phyloP scores from a whole-genome alignment of 2,329 filamentous ascomycete genomes.

The Lecanicillium sp. region DNA sequence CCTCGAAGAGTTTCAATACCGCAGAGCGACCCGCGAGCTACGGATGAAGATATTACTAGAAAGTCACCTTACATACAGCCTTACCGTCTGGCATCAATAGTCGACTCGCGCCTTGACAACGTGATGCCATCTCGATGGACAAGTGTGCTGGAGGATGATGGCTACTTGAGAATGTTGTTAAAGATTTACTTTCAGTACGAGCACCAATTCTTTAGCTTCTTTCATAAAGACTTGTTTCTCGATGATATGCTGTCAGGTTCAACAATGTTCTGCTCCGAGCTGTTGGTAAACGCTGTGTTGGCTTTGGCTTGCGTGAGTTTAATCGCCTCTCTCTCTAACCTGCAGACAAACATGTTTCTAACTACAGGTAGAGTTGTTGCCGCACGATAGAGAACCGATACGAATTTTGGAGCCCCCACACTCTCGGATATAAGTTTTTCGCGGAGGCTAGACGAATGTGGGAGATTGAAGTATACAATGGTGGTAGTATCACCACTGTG shows the following conservation, averaged over 20 bases:
- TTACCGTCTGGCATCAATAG: not conserved
- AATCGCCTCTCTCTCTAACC: not conserved
- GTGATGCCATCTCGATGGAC: not conserved
- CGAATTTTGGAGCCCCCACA: constrained; percentile 27
- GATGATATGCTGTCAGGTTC: constrained; percentile 2
- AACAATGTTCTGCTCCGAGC: not conserved
- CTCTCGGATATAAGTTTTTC: constrained; percentile 25
- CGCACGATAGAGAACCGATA: not conserved
- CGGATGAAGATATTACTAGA: not conserved
- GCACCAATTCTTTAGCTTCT: not conserved
- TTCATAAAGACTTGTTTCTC: constrained; percentile 1
- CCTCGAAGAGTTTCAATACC: not conserved
- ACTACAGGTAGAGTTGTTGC: not conserved
- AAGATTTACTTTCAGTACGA: constrained; percentile 2
- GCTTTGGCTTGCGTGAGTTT: constrained; percentile 2
- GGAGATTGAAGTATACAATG: constrained; percentile 19
- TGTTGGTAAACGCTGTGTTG: constrained; percentile 1
- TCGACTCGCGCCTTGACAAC: not conserved
- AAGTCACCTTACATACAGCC: not conserved
- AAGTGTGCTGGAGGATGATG: not conserved
- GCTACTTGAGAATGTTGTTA: not conserved
- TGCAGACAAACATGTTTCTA: not conserved
- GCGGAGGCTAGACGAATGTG: constrained; percentile 27
- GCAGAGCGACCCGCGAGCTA: not conserved
- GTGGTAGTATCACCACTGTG: constrained; percentile 20